Percentiles rank a stretch among this genome's conserved stretches.
Evolutionary conservation across 108 stramenopile species (phyloP).

Genomic region (Thalassiosira profunda): DNA sequence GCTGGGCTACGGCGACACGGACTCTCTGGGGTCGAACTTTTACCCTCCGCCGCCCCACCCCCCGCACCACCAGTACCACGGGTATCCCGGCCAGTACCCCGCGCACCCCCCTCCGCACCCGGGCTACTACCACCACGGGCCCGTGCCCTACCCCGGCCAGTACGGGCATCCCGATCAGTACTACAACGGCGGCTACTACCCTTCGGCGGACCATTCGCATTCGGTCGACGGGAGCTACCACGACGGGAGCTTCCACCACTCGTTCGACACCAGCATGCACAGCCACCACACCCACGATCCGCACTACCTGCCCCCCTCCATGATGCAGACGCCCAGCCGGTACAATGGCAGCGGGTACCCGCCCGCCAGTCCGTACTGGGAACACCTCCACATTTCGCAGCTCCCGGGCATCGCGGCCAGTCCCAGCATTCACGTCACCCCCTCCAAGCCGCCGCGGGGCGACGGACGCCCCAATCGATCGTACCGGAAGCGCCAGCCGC

Average conservation of each 20-base stretch:
- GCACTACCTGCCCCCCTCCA: constrained; percentile 8
- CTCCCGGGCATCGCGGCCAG: constrained; percentile 40
- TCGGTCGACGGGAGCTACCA: constrained; percentile 29
- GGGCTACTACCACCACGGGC: constrained; percentile 30
- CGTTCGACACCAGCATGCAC: constrained; percentile 31
- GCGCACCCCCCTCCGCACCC: constrained; percentile 20
- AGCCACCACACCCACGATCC: constrained; percentile 8
- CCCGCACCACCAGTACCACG: constrained; percentile 1
- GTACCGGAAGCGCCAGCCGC: constrained; percentile 27
- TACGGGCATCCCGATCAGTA: constrained; percentile 22
- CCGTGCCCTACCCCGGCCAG: constrained; percentile 21
- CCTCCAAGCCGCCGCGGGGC: constrained; percentile 34
- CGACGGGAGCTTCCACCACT: constrained; percentile 26
- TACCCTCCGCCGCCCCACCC: constrained; percentile 4
- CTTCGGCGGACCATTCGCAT: too few relatives aligned
- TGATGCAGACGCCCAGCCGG: constrained; percentile 30
- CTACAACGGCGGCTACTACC: constrained; percentile 31
- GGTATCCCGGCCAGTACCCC: constrained; percentile 23
- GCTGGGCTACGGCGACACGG: too few relatives aligned
- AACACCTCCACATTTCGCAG: constrained; percentile 48
- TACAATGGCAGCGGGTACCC: constrained; percentile 20
- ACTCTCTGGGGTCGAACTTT: too few relatives aligned
- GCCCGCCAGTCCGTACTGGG: constrained; percentile 42
- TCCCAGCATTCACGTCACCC: constrained; percentile 39
- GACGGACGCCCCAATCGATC: constrained; percentile 13